phyloP scores from a whole-genome alignment of 257 asterid species.

The Solanum paucissectum region DNA sequence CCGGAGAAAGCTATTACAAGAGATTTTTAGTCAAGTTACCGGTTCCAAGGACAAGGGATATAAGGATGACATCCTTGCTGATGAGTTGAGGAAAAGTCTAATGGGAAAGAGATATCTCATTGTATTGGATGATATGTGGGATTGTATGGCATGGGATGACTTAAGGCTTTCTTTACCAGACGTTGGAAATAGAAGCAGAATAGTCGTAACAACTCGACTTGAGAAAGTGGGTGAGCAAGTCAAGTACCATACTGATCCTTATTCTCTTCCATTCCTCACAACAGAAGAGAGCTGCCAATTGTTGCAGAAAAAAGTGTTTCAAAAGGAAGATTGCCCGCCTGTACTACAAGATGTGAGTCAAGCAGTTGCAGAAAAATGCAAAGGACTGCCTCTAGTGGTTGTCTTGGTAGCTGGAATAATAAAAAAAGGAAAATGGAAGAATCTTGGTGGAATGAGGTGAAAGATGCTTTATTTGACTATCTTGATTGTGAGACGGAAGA shows the following conservation, averaged over 20 bases:
- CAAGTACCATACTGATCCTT: not conserved
- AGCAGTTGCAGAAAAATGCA: not conserved
- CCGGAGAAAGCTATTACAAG: not conserved
- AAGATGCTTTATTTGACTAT: not conserved
- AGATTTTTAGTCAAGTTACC: not conserved
- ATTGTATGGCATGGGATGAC: not conserved
- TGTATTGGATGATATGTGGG: slow-evolving; percentile 6
- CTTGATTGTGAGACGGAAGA: not conserved
- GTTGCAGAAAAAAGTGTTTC: not conserved
- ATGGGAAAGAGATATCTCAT: not conserved
- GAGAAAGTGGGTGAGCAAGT: not conserved
- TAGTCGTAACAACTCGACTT: not conserved
- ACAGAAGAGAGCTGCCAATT: not conserved
- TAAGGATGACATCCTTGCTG: not conserved
- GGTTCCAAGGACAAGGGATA: not conserved
- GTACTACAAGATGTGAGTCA: not conserved
- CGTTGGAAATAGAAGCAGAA: not conserved
- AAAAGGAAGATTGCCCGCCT: not conserved
- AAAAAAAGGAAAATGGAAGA: not conserved
- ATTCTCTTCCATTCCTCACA: not conserved
- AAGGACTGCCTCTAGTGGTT: not conserved
- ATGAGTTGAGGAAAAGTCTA: not conserved
- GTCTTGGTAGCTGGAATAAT: not conserved
- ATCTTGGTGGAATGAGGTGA: not conserved
- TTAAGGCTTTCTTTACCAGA: not conserved